A percentile compares a stretch with the other conserved stretches of the same genome.
Evolutionary conservation across 495 filamentous ascomycete genomes (phyloP).

Genomic region (Neurospora sp.): DNA sequence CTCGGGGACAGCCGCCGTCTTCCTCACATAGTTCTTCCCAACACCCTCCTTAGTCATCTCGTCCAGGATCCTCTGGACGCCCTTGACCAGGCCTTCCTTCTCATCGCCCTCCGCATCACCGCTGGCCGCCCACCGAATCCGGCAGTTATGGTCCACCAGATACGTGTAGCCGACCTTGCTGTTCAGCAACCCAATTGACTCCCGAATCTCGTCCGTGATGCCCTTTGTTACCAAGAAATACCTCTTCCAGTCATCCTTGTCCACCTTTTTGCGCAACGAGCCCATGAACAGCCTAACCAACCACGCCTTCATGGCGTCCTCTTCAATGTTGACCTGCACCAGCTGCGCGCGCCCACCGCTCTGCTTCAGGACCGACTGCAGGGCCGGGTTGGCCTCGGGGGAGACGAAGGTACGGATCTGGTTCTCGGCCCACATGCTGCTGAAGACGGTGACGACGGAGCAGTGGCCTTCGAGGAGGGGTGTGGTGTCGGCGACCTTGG

Average conservation of each 20-base stretch:
- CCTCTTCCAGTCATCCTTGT: conserved; percentile 50
- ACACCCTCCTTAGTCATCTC: conserved; percentile 35
- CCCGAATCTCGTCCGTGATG: conserved; percentile 59
- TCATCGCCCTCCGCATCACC: conserved; percentile 63
- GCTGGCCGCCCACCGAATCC: conserved; percentile 91
- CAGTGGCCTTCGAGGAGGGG: conserved; percentile 57
- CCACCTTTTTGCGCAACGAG: conserved; percentile 45
- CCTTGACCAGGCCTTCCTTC: conserved; percentile 58
- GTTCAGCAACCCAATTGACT: conserved; percentile 75
- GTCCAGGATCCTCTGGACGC: conserved; percentile 55
- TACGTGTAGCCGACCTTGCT: conserved; percentile 90
- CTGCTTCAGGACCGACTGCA: conserved; percentile 43
- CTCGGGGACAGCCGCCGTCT: neutral
- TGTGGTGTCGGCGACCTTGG: conserved; percentile 53
- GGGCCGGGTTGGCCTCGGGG: conserved; percentile 50
- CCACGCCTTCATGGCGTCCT: conserved; percentile 64
- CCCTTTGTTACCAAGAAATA: conserved; percentile 83
- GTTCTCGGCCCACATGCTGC: conserved; percentile 70
- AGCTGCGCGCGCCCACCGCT: conserved; percentile 49
- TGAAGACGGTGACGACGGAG: conserved; percentile 71
- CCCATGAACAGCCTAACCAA: conserved; percentile 62
- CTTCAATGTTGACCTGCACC: conserved; percentile 80
- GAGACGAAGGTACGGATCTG: conserved; percentile 67
- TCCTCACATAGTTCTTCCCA: conserved; percentile 7
- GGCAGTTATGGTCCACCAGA: conserved; percentile 75